Conservation (phyloP, 1,284 basidiomycete species). For the Mycena sp. region DNA sequence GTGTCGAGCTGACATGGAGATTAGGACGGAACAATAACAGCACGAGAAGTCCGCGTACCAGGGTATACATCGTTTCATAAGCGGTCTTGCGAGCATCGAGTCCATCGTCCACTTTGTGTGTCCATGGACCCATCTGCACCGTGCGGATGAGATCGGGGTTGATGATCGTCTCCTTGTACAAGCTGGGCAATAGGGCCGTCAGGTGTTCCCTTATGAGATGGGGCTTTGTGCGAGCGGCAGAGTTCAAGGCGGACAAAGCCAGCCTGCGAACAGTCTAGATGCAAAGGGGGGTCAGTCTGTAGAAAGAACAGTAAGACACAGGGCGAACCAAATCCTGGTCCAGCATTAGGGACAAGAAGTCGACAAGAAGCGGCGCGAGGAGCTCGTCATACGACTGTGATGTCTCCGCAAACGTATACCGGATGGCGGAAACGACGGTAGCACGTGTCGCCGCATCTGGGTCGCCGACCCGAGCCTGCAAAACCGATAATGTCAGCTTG, state of each 20-base stretch:
- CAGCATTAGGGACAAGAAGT: slow-evolving; percentile 89
- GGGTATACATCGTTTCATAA: slow-evolving; percentile 96
- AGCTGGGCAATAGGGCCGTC: slow-evolving; percentile 75
- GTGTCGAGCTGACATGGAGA: slow-evolving; percentile 77
- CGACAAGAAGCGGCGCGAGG: slow-evolving; percentile 85
- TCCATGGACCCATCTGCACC: slow-evolving; percentile 99
- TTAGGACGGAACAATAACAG: slow-evolving; percentile 19
- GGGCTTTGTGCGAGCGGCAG: slow-evolving; percentile 94
- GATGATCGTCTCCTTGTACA: slow-evolving; percentile 88
- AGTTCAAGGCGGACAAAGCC: slow-evolving; percentile 90
- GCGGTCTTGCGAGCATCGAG: slow-evolving; percentile 95
- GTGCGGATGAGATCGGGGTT: slow-evolving; percentile 88
- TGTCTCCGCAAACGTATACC: slow-evolving; percentile 95
- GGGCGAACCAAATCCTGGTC: slow-evolving; percentile 84
- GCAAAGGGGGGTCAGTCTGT: slow-evolving; percentile 9
- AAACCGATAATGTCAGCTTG: not conserved
- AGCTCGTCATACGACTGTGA: slow-evolving; percentile 88
- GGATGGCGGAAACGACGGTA: slow-evolving; percentile 92
- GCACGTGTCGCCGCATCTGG: slow-evolving; percentile 80
- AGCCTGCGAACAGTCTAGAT: slow-evolving; percentile 85
- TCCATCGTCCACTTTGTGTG: slow-evolving; percentile 93
- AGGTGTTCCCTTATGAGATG: slow-evolving; percentile 91
- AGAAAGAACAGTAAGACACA: not conserved
- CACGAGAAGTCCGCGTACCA: slow-evolving; percentile 61
- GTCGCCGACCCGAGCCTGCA: slow-evolving; percentile 73